A percentile compares a stretch with the other conserved stretches of the same genome.
Evolutionary conservation across 2,329 filamentous ascomycete genomes (phyloP).

Genomic region (Huntiella bhutanensis): DNA sequence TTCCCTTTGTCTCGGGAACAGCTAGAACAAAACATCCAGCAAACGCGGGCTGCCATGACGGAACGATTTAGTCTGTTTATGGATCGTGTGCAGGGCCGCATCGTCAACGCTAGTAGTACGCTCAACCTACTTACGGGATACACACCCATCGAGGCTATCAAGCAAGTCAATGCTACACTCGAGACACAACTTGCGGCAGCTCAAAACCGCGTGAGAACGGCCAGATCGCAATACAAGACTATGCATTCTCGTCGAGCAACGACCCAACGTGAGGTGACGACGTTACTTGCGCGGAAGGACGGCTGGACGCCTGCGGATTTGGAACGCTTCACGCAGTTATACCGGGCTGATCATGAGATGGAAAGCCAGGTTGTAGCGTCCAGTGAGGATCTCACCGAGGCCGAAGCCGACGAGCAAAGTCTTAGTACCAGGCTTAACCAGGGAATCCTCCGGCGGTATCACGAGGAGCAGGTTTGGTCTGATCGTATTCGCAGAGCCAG

Average conservation of each 20-base stretch:
- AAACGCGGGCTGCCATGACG: constrained; percentile 17
- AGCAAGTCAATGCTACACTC: constrained; percentile 53
- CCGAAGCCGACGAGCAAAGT: constrained; percentile 65
- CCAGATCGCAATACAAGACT: constrained; percentile 62
- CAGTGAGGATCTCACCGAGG: constrained; percentile 50
- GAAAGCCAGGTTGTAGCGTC: constrained; percentile 64
- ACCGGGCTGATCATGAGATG: constrained; percentile 81
- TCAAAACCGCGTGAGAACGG: constrained; percentile 46
- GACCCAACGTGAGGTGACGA: constrained; percentile 89
- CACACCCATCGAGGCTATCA: constrained; percentile 72
- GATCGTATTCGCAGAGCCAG: constrained; percentile 91
- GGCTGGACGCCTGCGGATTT: constrained; percentile 74
- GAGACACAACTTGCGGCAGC: constrained; percentile 39
- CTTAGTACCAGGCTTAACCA: constrained; percentile 57
- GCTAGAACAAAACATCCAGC: constrained; percentile 15
- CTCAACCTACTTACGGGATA: constrained; percentile 93
- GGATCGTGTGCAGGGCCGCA: constrained; percentile 73
- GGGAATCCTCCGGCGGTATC: constrained; percentile 76
- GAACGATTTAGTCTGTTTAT: constrained; percentile 48
- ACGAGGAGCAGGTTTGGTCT: constrained; percentile 98
- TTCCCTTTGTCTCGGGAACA: neutral
- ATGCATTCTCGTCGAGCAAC: constrained; percentile 67
- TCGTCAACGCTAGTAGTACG: constrained; percentile 68
- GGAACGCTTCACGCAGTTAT: constrained; percentile 83
- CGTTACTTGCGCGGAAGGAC: constrained; percentile 82